These are phyloP conservation scores for Capsicum baccatum DNA, from an alignment of 257 asterid species.

Conservation along the genomic window DNA sequence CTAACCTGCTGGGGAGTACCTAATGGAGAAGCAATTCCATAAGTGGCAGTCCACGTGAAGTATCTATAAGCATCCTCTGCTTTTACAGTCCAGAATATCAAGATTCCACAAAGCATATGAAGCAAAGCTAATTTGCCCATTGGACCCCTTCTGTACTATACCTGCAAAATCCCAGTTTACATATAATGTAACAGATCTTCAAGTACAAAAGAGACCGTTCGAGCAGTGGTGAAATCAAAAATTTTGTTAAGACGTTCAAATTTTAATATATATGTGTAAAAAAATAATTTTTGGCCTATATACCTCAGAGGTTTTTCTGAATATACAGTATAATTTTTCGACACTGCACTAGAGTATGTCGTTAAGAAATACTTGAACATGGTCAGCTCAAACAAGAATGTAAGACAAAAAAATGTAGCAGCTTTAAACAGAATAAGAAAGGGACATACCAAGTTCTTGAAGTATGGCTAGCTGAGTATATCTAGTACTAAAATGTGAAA, in stretches of 20 bases:
- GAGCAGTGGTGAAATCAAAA: too few relatives aligned
- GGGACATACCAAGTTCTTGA: constrained; percentile 13
- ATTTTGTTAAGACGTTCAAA: too few relatives aligned
- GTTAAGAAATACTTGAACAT: background rate
- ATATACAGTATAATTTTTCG: too few relatives aligned
- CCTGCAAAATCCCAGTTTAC: constrained; percentile 17
- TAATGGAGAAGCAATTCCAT: constrained; percentile 72
- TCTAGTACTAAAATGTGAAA: background rate
- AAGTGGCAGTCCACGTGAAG: constrained; percentile 79
- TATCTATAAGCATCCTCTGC: constrained; percentile 80
- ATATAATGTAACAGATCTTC: constrained; percentile 14
- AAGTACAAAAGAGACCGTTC: background rate
- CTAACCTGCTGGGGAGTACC: constrained; percentile 76
- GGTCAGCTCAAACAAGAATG: constrained; percentile 6
- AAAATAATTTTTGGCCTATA: too few relatives aligned
- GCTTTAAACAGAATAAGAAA: constrained; percentile 1
- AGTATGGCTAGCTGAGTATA: constrained; percentile 20
- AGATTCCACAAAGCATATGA: constrained; percentile 37
- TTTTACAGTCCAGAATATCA: constrained; percentile 49
- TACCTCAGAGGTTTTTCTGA: too few relatives aligned
- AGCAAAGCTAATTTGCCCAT: constrained; percentile 22
- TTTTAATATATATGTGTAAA: too few relatives aligned
- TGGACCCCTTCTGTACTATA: background rate
- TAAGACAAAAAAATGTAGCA: background rate
- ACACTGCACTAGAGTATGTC: background rate